Evolutionary conservation across 2,329 filamentous ascomycete genomes (phyloP), one percentile per base, ranked within the genome.

Genomic region (Aspergillaceae sp.): DNA sequence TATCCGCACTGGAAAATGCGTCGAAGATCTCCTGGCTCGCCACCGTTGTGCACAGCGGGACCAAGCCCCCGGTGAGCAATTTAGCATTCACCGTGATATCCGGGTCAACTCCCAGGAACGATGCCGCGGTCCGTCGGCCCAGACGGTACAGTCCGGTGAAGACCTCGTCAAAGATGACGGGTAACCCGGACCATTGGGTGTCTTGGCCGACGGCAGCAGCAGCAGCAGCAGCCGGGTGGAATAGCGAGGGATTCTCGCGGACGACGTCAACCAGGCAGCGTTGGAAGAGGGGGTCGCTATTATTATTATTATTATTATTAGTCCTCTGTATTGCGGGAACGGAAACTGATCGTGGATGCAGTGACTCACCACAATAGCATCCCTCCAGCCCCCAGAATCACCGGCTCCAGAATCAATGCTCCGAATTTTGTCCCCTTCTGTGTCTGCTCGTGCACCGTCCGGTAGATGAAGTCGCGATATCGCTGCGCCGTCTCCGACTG

Each of bases 91-190:
- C 84, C 0, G 82, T 82, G 41, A 94, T 83, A 56, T 94, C 87
- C 0, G 87, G 77, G 30, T 86, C 66, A 0, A 80, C 69, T 4
- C 73, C 71, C 3, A 94, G 75, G 63, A 91, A 86, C 0, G 82
- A 82, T 0, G 84, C 79, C 0, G 86, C 75, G 1, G 78, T 82
- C 59, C 83, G 80, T 35, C 82, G 78, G 2, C 88, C 87, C 0
- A 94, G 79, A 8, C 88, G 85, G 62, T 90, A 90, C 4, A 94
- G 72, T 1, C 87, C 87, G 0, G 87, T 91, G 66, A 94, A 94
- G 33, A 94, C 87, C 61, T 94, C 88, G 60, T 94, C 87, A 53
- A 88, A 87, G 54, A 94, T 74, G 35, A 94, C 70, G 0, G 88
- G 87, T 3, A 94, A 75, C 2, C 87, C 86, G 1, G 74, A 73